Evolutionary conservation across 768 basidiomycete genomes (phyloP).

Genomic region (Termitomyces heimii): DNA sequence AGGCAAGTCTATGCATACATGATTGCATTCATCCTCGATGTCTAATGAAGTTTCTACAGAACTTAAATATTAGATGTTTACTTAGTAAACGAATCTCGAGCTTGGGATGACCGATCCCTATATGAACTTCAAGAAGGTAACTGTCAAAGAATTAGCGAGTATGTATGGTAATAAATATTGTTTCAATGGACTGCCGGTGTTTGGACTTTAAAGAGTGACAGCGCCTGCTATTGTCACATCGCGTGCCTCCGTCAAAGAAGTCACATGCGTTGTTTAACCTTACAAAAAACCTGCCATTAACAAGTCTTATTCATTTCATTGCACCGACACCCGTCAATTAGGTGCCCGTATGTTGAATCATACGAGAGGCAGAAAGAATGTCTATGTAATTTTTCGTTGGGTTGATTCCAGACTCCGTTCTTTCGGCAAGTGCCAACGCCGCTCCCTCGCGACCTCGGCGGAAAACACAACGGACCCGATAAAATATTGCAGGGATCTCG

Average conservation of each 20-base stretch:
- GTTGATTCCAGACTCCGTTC: background rate
- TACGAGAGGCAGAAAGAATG: background rate
- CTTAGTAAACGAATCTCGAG: background rate
- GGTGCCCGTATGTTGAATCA: background rate
- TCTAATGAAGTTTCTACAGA: background rate
- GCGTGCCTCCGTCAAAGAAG: background rate
- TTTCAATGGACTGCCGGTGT: background rate
- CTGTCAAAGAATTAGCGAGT: no score
- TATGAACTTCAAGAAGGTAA: no score
- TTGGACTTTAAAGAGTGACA: no score
- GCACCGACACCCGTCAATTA: background rate
- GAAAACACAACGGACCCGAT: constrained; percentile 30
- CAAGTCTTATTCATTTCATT: background rate
- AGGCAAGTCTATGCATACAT: background rate
- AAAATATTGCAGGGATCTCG: constrained; percentile 64
- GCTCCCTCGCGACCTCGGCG: constrained; percentile 6
- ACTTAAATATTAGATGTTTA: background rate
- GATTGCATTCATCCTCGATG: background rate
- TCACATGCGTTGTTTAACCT: background rate
- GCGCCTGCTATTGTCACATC: no score
- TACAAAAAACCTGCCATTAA: background rate
- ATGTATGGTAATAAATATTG: background rate
- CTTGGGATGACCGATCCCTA: background rate
- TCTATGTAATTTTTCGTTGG: background rate
- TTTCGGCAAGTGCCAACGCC: background rate